Conservation (phyloP, 2,329 filamentous ascomycete species). For the Albifimbria verrucaria region DNA sequence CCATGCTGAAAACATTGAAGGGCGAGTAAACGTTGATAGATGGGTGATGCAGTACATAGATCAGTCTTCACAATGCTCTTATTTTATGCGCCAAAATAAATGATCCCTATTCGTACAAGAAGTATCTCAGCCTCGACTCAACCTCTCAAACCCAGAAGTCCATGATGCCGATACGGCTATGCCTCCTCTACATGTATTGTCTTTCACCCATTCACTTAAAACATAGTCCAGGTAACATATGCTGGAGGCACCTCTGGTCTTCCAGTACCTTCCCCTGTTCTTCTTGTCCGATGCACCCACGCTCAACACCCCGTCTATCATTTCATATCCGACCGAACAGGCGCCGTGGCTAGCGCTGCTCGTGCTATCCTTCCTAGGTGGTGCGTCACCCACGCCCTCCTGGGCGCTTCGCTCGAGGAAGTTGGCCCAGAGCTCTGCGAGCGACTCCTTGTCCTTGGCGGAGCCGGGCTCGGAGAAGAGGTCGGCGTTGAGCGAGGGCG, state of each 20-base stretch:
- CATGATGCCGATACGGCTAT: too few species aligned
- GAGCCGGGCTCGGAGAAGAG: conserved; percentile 64
- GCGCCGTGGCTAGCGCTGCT: conserved; percentile 44
- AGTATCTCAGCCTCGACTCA: neutral
- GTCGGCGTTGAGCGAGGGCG: conserved; percentile 75
- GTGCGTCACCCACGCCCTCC: conserved; percentile 37
- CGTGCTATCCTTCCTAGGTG: conserved; percentile 48
- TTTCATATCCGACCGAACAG: conserved; percentile 32
- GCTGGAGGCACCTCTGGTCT: too few species aligned
- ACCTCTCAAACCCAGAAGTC: neutral
- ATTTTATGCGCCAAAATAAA: neutral
- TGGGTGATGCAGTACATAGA: conserved; percentile 14
- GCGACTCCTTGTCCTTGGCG: conserved; percentile 66
- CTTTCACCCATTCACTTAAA: too few species aligned
- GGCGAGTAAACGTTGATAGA: conserved; percentile 7
- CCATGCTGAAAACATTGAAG: conserved; percentile 32
- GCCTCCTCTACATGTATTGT: too few species aligned
- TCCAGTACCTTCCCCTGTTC: too few species aligned
- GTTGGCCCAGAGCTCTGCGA: conserved; percentile 91
- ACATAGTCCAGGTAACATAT: too few species aligned
- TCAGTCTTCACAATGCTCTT: conserved; percentile 8
- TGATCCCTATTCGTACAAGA: conserved; percentile 22
- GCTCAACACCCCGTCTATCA: too few species aligned
- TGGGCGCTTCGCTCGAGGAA: conserved; percentile 76
- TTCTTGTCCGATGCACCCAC: too few species aligned